Evolutionary conservation across 2,329 filamentous ascomycete species (phyloP), one percentile per base, ranked within the genome.

Genomic region (Aureobasidium sp.): DNA sequence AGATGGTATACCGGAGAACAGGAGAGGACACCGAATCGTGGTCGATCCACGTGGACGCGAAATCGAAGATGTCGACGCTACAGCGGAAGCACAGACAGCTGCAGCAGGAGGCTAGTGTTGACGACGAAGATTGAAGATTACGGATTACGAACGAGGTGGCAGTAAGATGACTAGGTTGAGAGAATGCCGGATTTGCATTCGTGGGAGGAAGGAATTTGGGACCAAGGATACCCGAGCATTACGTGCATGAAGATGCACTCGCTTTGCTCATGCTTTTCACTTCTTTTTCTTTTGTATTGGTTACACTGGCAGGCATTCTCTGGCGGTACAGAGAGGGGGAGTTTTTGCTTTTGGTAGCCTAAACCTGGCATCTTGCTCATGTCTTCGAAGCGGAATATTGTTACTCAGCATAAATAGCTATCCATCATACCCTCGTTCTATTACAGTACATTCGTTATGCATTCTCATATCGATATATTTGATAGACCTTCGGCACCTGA

Each of bases 1-100:
- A 67, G 94, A 99, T 70, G 93, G 93, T 59, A 83, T 91, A 63
- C 84, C 90, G 3, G 81, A 85, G 16, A 85, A 88, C 65, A 84
- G 92, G 68, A 85, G 93, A 48, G 92, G 92, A 48, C 85, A 85
- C 67, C 86, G 93, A 50, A 91, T 92, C 61, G 79, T 81, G 8
- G 80, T 82, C 59, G 76, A 82, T 61, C 59, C 61, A 8, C 67
- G 66, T 42, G 72, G 72, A 29, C 63, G 63, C 25, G 72, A 74
- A 58, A 72, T 69, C 29, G 67, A 68, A 58, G 72, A 74, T 45
- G 64, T 71, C 25, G 71, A 73, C 10, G 59, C 50, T n/a, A 39
- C 39, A 25, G 36, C 61, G 27, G 59, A 61, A 37, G 16, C n/a
- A 11, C 41, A 47, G n/a, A 27, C 42, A 47, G 42, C 49, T 6